Conservation (phyloP, 2,329 filamentous ascomycete genomes). For the Arthrobotrys entomopaga region DNA sequence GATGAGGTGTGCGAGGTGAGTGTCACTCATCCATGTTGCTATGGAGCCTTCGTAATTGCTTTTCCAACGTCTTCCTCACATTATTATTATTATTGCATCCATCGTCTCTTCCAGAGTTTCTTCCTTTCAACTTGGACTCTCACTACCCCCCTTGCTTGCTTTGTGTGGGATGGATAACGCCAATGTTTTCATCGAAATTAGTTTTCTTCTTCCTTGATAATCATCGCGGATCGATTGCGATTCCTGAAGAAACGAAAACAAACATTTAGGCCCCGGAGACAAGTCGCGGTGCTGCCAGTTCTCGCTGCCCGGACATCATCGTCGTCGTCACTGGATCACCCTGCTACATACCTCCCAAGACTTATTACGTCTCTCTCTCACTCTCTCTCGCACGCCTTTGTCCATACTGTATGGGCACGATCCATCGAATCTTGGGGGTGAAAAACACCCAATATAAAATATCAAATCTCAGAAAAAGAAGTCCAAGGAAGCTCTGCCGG, state of each 20-base stretch:
- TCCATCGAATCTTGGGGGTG: conserved; percentile 10
- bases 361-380: conserved; percentile 19
- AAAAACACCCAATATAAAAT: conserved; percentile 3
- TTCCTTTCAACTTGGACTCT: not conserved
- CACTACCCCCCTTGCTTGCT: not conserved
- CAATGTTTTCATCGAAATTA: conserved; percentile 36
- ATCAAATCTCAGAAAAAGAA: not conserved
- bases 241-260: conserved; percentile 6
- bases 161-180: not conserved
- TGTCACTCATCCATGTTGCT: conserved; percentile 54
- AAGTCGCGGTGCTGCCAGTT: conserved; percentile 27
- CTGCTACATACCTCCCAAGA: not conserved
- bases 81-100: too few relatives aligned
- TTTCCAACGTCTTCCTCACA: conserved; percentile 29
- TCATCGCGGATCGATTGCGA: conserved; percentile 52
- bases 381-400: conserved; percentile 28
- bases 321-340: conserved; percentile 36
- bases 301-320: conserved; percentile 11
- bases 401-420: conserved; percentile 31
- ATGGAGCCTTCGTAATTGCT: conserved; percentile 44
- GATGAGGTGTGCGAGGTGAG: conserved; percentile 29
- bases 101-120: not conserved
- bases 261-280: conserved; percentile 23
- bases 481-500: conserved; percentile 31
- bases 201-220: conserved; percentile 26